Evolutionary conservation across 106 monocot species (phyloP).

Genomic region (Allium sativum): DNA sequence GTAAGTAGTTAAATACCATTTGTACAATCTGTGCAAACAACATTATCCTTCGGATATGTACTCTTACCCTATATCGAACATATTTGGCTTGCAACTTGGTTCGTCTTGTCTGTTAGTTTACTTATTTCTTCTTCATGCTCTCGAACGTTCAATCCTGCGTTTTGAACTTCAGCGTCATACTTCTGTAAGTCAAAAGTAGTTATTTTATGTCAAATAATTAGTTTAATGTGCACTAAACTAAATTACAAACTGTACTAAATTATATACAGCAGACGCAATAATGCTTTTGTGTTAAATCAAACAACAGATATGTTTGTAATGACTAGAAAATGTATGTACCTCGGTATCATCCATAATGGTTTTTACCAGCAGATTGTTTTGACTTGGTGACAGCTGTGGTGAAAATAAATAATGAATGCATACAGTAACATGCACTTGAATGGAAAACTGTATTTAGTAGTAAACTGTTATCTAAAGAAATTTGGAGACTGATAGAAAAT

Average conservation of each 20-base stretch:
- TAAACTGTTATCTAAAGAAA: too few relatives aligned
- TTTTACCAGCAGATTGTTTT: background rate
- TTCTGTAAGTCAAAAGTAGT: slow-evolving; percentile 7
- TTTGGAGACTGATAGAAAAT: too few relatives aligned
- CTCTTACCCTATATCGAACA: slow-evolving; percentile 4
- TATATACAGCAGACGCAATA: too few relatives aligned
- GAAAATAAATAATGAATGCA: too few relatives aligned
- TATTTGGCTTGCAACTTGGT: slow-evolving; percentile 2
- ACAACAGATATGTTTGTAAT: background rate
- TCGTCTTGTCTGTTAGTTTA: slow-evolving; percentile 7
- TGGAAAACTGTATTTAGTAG: too few relatives aligned
- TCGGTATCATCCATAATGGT: slow-evolving; percentile 8
- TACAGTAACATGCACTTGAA: too few relatives aligned
- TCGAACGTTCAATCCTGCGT: slow-evolving; percentile 5
- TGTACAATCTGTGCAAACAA: too few relatives aligned
- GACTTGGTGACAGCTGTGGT: background rate
- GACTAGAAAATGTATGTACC: background rate
- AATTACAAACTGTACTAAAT: too few relatives aligned
- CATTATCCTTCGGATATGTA: too few relatives aligned
- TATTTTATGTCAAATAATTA: too few relatives aligned
- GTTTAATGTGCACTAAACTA: too few relatives aligned
- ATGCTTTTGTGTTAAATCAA: background rate
- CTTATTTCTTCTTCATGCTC: slow-evolving; percentile 7
- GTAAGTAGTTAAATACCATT: too few relatives aligned
- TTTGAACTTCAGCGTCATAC: slow-evolving; percentile 1